phyloP scores from a whole-genome alignment of 768 basidiomycete species.

The Hydnomerulius pinastri region DNA sequence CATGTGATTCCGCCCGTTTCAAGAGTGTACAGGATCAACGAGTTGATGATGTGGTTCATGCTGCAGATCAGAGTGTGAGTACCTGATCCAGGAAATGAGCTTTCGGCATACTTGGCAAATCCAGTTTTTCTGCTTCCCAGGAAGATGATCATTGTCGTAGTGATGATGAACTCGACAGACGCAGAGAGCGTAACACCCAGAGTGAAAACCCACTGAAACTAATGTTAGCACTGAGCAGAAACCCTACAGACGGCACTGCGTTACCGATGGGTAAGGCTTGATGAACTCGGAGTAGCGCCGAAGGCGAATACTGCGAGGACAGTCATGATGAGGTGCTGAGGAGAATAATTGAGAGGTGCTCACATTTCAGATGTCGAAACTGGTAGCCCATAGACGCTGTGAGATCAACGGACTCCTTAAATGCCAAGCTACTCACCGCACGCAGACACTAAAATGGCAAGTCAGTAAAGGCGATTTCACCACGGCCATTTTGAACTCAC shows the following conservation, averaged over 20 bases:
- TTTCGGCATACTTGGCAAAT: constrained; percentile 24
- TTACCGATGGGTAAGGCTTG: constrained; percentile 30
- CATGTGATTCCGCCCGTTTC: constrained; percentile 54
- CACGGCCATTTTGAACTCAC: constrained; percentile 18
- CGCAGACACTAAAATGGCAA: constrained; percentile 24
- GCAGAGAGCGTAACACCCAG: constrained; percentile 33
- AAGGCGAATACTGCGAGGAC: constrained; percentile 21
- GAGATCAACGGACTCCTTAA: background rate
- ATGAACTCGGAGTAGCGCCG: constrained; percentile 33
- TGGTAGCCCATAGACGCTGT: constrained; percentile 1
- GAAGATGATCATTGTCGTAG: constrained; percentile 31
- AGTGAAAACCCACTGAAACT: constrained; percentile 32
- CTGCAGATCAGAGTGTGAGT: constrained; percentile 23
- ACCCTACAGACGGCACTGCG: background rate
- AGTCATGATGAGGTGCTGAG: background rate
- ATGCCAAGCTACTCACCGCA: constrained; percentile 21
- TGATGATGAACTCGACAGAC: constrained; percentile 36
- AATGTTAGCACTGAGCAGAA: background rate
- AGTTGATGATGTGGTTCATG: constrained; percentile 51
- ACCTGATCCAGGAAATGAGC: background rate
- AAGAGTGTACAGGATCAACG: constrained; percentile 51
- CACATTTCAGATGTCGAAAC: constrained; percentile 37
- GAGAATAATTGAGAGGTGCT: background rate
- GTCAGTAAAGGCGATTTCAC: background rate
- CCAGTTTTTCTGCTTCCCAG: constrained; percentile 33